Percentiles rank a stretch among this genome's conserved stretches.
phyloP scores from a whole-genome alignment of 75 land plant genomes.

The Gnetum montanum region DNA sequence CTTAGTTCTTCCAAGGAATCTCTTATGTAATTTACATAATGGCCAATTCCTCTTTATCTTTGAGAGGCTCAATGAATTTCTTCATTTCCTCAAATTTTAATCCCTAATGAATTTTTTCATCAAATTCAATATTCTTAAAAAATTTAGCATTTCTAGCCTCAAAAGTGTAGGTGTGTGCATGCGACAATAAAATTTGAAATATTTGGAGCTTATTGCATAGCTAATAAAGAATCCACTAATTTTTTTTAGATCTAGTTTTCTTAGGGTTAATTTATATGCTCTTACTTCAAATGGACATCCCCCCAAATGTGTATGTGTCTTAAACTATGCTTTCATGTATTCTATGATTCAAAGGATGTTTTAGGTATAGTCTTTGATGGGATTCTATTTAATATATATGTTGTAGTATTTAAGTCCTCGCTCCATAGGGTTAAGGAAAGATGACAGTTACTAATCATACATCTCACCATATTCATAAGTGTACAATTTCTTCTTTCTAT shows the following conservation, averaged over 20 bases:
- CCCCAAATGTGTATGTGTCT: background rate
- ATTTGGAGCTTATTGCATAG: background rate
- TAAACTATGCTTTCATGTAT: background rate
- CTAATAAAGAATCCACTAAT: background rate
- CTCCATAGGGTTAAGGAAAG: background rate
- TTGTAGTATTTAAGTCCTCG: background rate
- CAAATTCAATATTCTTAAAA: background rate
- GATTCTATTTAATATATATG: background rate
- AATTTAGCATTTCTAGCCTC: background rate
- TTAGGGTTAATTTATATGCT: background rate
- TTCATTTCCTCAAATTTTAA: background rate
- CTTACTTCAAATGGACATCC: background rate
- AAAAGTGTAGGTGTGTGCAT: background rate
- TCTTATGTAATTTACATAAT: background rate
- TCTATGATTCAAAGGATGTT: too few species aligned
- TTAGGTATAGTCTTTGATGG: too few species aligned
- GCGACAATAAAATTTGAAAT: background rate
- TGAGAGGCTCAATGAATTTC: too few species aligned
- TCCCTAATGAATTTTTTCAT: background rate
- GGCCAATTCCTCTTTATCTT: too few species aligned
- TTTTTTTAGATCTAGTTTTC: background rate
- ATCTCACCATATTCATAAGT: background rate
- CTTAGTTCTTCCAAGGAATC: too few species aligned
- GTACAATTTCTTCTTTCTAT: slow-evolving; percentile 2
- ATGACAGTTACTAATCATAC: background rate